phyloP scores from a whole-genome alignment of 805 yeast genomes.

The Ogataea paradorogensis region DNA sequence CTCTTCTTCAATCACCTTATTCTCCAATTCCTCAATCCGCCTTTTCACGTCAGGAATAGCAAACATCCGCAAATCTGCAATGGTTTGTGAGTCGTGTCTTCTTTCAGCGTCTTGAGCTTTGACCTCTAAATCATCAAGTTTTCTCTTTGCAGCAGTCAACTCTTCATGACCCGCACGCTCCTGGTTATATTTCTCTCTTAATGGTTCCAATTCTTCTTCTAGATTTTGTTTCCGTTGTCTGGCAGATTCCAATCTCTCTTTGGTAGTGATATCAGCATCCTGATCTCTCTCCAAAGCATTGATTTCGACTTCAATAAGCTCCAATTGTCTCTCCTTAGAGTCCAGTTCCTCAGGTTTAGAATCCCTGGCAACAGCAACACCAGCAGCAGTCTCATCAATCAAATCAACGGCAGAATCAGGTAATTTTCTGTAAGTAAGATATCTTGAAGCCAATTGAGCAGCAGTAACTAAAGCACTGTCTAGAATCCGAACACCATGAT shows the following conservation, averaged over 20 bases:
- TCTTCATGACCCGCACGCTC: constrained; percentile 92
- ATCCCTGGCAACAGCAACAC: constrained; percentile 97
- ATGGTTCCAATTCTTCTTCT: constrained; percentile 81
- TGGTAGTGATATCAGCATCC: constrained; percentile 77
- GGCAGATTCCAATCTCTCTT: constrained; percentile 81
- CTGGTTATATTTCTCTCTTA: constrained; percentile 78
- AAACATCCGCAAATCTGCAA: constrained; percentile 94
- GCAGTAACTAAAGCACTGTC: constrained; percentile 94
- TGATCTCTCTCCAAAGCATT: constrained; percentile 95
- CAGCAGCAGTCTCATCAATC: constrained; percentile 94
- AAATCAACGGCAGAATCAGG: constrained; percentile 97
- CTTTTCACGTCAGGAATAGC: constrained; percentile 91
- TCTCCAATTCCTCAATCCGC: constrained; percentile 73
- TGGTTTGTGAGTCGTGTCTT: constrained; percentile 89
- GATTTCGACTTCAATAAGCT: constrained; percentile 90
- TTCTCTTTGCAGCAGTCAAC: constrained; percentile 83
- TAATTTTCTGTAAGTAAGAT: constrained; percentile 88
- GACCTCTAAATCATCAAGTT: constrained; percentile 85
- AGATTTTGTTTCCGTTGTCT: constrained; percentile 74
- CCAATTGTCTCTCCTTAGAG: constrained; percentile 86
- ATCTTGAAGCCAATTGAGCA: constrained; percentile 90
- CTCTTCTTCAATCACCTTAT: constrained; percentile 70
- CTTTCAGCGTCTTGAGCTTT: constrained; percentile 97
- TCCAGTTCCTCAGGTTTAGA: constrained; percentile 97
- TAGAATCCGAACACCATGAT: constrained; percentile 94